Conservation (phyloP, 768 basidiomycete species). For the Rhizopogon sp. region DNA sequence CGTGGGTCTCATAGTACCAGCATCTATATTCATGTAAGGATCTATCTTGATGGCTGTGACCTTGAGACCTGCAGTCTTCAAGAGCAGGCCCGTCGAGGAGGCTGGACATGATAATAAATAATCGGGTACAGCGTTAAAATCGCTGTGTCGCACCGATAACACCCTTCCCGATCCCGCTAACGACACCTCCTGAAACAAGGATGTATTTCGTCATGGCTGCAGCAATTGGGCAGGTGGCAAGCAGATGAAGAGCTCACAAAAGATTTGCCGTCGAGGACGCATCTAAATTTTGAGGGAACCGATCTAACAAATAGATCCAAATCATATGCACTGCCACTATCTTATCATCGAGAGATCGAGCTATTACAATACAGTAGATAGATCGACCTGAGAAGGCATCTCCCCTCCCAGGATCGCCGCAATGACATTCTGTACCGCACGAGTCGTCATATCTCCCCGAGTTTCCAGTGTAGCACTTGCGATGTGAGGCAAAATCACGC, state of each 20-base stretch:
- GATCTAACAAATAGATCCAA: conserved; percentile 4
- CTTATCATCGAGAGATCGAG: neutral
- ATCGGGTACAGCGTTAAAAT: conserved; percentile 8
- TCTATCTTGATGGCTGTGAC: conserved; percentile 99
- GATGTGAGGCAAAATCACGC: conserved; percentile 84
- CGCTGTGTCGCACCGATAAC: conserved; percentile 75
- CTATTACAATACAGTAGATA: conserved; percentile 13
- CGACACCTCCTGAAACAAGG: conserved; percentile 92
- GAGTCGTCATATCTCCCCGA: conserved; percentile 72
- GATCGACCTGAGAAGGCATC: conserved; percentile 53
- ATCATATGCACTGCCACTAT: conserved; percentile 5
- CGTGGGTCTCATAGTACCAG: conserved; percentile 97
- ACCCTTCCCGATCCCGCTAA: conserved; percentile 98
- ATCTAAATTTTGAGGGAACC: conserved; percentile 5
- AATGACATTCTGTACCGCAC: conserved; percentile 63
- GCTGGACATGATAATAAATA: conserved; percentile 47
- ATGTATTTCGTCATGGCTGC: conserved; percentile 89
- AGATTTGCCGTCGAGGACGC: conserved; percentile 7
- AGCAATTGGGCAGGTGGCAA: conserved; percentile 5
- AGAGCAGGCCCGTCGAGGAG: conserved; percentile 90
- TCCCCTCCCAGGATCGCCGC: conserved; percentile 40
- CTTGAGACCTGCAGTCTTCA: conserved; percentile 93
- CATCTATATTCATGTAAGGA: conserved; percentile 99
- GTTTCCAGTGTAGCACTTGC: conserved; percentile 88
- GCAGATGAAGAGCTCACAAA: conserved; percentile 8